Percentiles rank a stretch among this genome's conserved stretches.
Evolutionary conservation across 441 rosid genomes (phyloP).

Genomic region (Gossypium trilobum): DNA sequence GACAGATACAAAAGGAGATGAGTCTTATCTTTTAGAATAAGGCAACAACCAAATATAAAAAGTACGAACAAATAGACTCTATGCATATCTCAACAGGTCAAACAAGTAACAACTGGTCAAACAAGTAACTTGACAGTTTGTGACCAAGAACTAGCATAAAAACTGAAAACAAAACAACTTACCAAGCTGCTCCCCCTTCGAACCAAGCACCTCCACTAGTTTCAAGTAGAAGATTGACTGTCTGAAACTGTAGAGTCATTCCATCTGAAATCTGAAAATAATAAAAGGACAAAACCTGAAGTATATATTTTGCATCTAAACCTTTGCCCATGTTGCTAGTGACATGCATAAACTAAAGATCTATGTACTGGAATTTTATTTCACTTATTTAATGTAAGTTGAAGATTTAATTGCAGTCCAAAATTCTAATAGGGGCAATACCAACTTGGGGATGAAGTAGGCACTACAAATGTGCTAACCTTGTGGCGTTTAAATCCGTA

Average conservation of each 20-base stretch:
- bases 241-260: constrained; percentile 75
- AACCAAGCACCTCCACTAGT: constrained; percentile 61
- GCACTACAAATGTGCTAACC: neutral
- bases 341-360: neutral
- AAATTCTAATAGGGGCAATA: neutral
- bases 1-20: neutral
- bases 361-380: neutral
- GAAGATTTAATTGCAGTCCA: neutral
- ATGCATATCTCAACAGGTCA: neutral
- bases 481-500: neutral
- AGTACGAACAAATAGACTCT: neutral
- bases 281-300: constrained; percentile 10
- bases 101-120: neutral
- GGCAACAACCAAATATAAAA: neutral
- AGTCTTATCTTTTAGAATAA: neutral
- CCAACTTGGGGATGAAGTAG: neutral
- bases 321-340: neutral
- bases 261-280: constrained; percentile 91
- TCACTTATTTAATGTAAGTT: neutral
- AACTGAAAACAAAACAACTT: constrained; percentile 20
- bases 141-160: neutral
- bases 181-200: constrained; percentile 87
- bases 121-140: neutral
- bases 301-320: constrained; percentile 12
- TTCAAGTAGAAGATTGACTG: constrained; percentile 90